These are phyloP conservation scores for Lactifluus volemus DNA, from an alignment of 768 basidiomycete genomes.

Conservation along the genomic window DNA sequence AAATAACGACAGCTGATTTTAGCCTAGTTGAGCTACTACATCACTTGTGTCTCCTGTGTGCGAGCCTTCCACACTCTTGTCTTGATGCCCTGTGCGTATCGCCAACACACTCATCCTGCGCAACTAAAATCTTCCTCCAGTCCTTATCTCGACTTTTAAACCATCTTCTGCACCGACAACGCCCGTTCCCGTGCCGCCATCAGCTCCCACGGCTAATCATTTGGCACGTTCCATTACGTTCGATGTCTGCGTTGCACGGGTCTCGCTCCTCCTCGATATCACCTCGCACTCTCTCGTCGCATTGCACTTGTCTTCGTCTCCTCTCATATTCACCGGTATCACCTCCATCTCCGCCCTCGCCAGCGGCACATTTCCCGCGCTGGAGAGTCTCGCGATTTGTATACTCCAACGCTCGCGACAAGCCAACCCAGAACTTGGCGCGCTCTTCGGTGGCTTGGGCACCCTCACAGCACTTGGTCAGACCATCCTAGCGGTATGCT, in stretches of 20 bases:
- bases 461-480: conserved; percentile 59
- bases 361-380: conserved; percentile 57
- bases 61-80: conserved; percentile 60
- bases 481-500: conserved; percentile 42
- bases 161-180: conserved; percentile 22
- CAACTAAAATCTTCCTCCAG: conserved; percentile 35
- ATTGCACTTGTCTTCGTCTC: conserved; percentile 37
- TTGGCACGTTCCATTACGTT: conserved; percentile 57
- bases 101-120: neutral
- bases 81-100: conserved; percentile 53
- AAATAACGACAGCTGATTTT: neutral
- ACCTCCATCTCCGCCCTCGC: conserved; percentile 59
- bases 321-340: conserved; percentile 42
- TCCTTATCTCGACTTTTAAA: conserved; percentile 56
- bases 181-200: conserved; percentile 5
- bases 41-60: conserved; percentile 56
- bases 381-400: conserved; percentile 67
- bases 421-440: conserved; percentile 35
- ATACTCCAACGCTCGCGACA: conserved; percentile 35
- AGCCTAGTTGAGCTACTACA: conserved; percentile 58
- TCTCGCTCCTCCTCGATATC: conserved; percentile 60
- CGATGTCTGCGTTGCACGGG: conserved; percentile 56
- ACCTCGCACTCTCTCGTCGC: conserved; percentile 55
- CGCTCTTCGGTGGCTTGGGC: conserved; percentile 64
- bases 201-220: conserved; percentile 38